Evolutionary conservation across 2,329 filamentous ascomycete species (phyloP).

Genomic region (Phialophora macrospora): DNA sequence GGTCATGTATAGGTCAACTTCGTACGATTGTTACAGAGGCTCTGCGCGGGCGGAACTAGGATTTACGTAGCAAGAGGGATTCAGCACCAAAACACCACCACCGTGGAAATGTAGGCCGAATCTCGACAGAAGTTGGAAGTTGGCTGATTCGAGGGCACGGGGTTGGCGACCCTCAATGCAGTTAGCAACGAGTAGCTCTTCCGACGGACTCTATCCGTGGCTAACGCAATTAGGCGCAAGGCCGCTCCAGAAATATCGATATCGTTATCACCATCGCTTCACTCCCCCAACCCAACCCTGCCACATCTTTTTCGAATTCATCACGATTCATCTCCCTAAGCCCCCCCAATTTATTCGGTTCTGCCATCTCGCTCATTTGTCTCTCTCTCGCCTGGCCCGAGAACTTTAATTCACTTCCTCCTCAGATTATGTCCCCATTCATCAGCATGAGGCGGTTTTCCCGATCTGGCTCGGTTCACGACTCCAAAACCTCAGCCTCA

Average conservation of each 20-base stretch:
- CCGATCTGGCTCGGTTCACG: constrained; percentile 30
- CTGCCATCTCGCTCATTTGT: not conserved
- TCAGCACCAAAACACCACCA: not conserved
- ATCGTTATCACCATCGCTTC: not conserved
- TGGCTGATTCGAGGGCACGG: not conserved
- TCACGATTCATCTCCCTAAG: not conserved
- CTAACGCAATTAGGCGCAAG: not conserved
- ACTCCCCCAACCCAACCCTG: not conserved
- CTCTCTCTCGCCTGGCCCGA: not conserved
- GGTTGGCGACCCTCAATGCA: not conserved
- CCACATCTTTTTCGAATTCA: not conserved
- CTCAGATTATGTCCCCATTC: constrained; percentile 31
- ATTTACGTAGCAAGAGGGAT: too few relatives aligned
- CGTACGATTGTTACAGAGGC: not conserved
- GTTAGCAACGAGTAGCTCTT: not conserved
- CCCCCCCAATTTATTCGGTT: constrained; percentile 27
- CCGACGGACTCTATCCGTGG: not conserved
- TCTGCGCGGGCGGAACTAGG: not conserved
- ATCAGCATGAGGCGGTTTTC: constrained; percentile 35
- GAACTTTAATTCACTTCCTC: constrained; percentile 13
- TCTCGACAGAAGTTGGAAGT: not conserved
- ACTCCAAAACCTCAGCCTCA: constrained; percentile 20
- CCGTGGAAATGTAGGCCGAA: not conserved
- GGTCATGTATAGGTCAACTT: not conserved
- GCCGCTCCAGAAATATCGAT: not conserved